Base-by-base conservation (phyloP, 768 basidiomycete genomes). In the Rhodocollybia butyracea region DNA sequence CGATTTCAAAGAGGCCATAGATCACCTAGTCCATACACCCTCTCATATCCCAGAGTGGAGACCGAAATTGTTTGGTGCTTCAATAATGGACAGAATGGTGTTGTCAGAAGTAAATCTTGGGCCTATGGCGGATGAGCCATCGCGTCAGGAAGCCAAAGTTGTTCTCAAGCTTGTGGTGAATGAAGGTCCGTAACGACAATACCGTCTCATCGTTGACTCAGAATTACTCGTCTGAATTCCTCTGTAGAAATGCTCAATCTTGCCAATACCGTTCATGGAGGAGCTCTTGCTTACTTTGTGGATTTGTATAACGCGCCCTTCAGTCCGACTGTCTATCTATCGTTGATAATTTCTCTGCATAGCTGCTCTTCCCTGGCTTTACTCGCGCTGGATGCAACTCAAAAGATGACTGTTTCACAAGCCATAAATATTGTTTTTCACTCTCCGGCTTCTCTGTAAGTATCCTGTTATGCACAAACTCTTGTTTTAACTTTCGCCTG, bases 361-460 rank as follows among this genome's bases (percentile, higher is more conserved):
- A 73, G 70, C 27, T 70, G 70, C 13, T 68, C 70, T 4, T 31
- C 71, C 26, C 51, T 69, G 54, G 66, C 72, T 15, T 72, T 73
- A 42, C 59, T 58, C 19, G 60, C 68, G 2, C 61, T 66, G 39
- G 54, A 26, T 50, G 32, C 64, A 6, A 57, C 57, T 3, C 39
- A 54, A 5, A 55, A 47, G 42, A 24, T 21, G 27, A 68, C 64
- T 19, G 39, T 40, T 13, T 40, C 39, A 8, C 39, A 40, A n/a
- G 39, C 39, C 6, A 40, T 40, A 8, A 40, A 40, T 19, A 17
- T 46, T 46, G 24, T 46, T 5, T 46, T 46, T 26, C 29, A 46
- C 22, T n/a, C n/a, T n/a, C n/a, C n/a, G n/a, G n/a, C n/a, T n/a
- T n/a, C n/a, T n/a, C n/a, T n/a, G n/a, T n/a, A n/a, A n/a, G n/a